phyloP scores from a whole-genome alignment of 768 basidiomycete species.

The Mrakia hoshinonis region DNA sequence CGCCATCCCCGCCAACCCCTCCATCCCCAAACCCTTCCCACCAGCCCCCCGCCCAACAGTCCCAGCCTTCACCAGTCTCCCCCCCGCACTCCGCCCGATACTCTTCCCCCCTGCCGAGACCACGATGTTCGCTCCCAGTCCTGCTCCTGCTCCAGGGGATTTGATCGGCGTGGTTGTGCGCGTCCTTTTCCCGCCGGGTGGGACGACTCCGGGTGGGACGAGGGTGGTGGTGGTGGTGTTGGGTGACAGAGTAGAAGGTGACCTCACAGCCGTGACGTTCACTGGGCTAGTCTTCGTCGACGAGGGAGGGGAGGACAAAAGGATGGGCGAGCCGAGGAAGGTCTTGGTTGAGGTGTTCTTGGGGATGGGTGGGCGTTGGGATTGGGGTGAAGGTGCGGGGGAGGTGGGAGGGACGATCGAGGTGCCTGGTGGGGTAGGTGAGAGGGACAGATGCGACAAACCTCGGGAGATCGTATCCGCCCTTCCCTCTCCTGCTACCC shows the following conservation, averaged over 20 bases:
- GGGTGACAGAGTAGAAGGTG: not conserved
- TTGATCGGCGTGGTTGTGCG: conserved; percentile 2
- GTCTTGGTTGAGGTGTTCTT: not conserved
- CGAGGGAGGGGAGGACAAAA: not conserved
- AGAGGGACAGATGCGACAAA: no score
- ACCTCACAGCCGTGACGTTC: not conserved
- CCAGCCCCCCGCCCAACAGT: not conserved
- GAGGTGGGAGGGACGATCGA: not conserved
- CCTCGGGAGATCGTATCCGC: not conserved
- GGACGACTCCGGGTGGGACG: not conserved
- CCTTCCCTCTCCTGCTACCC: conserved; percentile 14
- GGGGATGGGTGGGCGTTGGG: conserved; percentile 1
- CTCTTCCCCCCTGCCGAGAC: not conserved
- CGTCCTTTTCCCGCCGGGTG: not conserved
- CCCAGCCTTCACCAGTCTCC: not conserved
- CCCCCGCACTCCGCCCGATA: not conserved
- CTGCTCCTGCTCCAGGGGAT: not conserved
- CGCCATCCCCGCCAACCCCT: not conserved
- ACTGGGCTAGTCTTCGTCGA: not conserved
- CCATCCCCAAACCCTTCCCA: no score
- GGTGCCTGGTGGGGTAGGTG: no score
- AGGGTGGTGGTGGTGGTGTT: not conserved
- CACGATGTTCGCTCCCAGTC: not conserved
- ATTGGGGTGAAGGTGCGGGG: not conserved
- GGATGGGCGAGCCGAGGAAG: conserved; percentile 5